phyloP scores from a whole-genome alignment of 768 basidiomycete genomes.

The Tulasnella sp. region DNA sequence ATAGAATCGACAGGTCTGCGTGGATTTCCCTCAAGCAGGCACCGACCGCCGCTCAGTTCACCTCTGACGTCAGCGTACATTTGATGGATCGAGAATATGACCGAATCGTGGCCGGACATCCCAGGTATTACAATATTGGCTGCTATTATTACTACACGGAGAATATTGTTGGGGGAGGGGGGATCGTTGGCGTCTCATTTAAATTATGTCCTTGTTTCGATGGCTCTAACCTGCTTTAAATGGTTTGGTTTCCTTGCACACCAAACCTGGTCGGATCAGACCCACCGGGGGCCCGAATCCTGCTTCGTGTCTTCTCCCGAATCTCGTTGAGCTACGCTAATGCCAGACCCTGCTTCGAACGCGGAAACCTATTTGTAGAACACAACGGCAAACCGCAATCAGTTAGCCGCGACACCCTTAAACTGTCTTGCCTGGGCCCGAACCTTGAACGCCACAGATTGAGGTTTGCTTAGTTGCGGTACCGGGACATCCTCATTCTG shows the following conservation, averaged over 20 bases:
- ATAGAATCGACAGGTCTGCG: background rate
- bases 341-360: background rate
- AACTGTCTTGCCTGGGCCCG: background rate
- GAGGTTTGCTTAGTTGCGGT: too few relatives aligned
- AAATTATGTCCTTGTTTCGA: too few relatives aligned
- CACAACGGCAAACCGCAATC: background rate
- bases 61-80: background rate
- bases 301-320: background rate
- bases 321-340: background rate
- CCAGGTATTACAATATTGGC: background rate
- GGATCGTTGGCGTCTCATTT: too few relatives aligned
- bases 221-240: too few relatives aligned
- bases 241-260: too few relatives aligned
- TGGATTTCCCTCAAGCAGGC: background rate
- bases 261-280: background rate
- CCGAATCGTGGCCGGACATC: background rate
- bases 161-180: too few relatives aligned
- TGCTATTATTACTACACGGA: too few relatives aligned
- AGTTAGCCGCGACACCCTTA: background rate
- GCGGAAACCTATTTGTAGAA: background rate
- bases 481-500: background rate
- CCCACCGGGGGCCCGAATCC: background rate
- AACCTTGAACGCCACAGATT: conserved; percentile 1
- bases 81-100: too few relatives aligned
- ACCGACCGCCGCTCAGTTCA: background rate